A percentile compares a stretch with the other conserved stretches of the same genome.
Conservation (phyloP, 331 rosid genomes). For the Arachis monticola region DNA sequence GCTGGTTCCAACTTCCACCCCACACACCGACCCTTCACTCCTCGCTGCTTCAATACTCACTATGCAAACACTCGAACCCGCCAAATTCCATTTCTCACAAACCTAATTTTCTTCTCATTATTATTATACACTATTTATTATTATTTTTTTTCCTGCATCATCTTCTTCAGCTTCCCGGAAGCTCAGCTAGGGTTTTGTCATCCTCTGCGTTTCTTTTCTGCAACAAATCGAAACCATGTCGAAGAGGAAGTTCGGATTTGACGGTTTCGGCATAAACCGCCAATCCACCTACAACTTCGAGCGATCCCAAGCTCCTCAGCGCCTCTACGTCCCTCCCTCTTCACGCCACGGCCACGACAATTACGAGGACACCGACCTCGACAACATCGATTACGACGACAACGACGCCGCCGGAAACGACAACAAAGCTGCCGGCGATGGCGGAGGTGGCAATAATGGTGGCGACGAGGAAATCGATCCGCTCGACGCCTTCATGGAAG, state of each 20-base stretch:
- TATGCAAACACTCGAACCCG: not conserved
- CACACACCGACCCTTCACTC: not conserved
- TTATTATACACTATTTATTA: no score
- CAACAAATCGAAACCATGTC: conserved; percentile 57
- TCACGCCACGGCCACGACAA: conserved; percentile 88
- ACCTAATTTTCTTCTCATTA: not conserved
- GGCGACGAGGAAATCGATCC: conserved; percentile 76
- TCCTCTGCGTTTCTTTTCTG: not conserved
- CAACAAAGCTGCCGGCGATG: not conserved
- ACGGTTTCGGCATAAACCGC: conserved; percentile 91
- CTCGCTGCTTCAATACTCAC: not conserved
- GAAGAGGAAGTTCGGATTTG: conserved; percentile 90
- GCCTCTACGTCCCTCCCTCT: conserved; percentile 92
- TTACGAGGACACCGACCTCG: conserved; percentile 88
- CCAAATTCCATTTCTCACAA: conserved; percentile 10
- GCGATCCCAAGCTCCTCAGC: conserved; percentile 80
- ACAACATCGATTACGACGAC: conserved; percentile 83
- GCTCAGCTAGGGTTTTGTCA: conserved; percentile 46
- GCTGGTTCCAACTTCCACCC: not conserved
- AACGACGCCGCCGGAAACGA: conserved; percentile 36
- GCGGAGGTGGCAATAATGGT: not conserved
- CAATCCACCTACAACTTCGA: conserved; percentile 85
- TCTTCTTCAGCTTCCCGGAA: not conserved
- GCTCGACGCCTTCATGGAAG: conserved; percentile 94
- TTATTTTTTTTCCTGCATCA: not conserved